Percentiles rank a stretch among this genome's conserved stretches.
phyloP scores from a whole-genome alignment of 139 green algal genomes.

The Chlorella sorokiniana region DNA sequence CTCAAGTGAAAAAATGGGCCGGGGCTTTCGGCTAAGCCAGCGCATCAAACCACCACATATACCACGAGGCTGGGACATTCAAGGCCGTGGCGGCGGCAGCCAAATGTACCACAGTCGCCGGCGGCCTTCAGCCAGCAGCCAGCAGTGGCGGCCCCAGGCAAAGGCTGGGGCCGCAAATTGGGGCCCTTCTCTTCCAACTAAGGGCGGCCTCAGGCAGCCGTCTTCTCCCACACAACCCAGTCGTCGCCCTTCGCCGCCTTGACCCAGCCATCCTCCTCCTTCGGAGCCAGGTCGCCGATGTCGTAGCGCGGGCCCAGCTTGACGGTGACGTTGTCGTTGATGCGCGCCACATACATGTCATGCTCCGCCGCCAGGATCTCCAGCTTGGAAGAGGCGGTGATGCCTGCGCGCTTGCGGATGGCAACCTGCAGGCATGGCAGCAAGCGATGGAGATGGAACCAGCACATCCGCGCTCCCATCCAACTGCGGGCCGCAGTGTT shows the following conservation, averaged over 20 bases:
- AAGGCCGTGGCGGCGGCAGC: too few relatives aligned
- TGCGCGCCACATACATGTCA: constrained; percentile 74
- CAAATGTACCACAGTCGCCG: too few relatives aligned
- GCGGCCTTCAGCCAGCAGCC: too few relatives aligned
- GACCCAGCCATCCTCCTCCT: constrained; percentile 50
- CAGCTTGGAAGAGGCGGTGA: constrained; percentile 62
- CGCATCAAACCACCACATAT: too few relatives aligned
- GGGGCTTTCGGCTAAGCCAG: too few relatives aligned
- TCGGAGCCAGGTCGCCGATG: constrained; percentile 36
- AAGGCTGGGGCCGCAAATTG: neutral
- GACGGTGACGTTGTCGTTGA: constrained; percentile 50
- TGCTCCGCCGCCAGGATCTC: constrained; percentile 66
- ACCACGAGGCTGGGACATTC: too few relatives aligned
- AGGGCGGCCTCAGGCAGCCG: neutral
- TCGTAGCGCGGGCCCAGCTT: constrained; percentile 62
- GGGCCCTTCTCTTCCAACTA: neutral
- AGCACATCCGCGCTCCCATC: too few relatives aligned
- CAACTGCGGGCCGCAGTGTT: too few relatives aligned
- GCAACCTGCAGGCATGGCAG: constrained; percentile 28
- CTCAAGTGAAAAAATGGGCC: too few relatives aligned
- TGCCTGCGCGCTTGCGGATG: constrained; percentile 52
- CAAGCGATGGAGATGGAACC: too few relatives aligned
- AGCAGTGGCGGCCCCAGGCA: too few relatives aligned
- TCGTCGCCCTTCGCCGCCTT: constrained; percentile 44
- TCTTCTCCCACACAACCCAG: constrained; percentile 62